Base-by-base conservation (phyloP, 768 basidiomycete genomes). In the Trametes sanguinea region DNA sequence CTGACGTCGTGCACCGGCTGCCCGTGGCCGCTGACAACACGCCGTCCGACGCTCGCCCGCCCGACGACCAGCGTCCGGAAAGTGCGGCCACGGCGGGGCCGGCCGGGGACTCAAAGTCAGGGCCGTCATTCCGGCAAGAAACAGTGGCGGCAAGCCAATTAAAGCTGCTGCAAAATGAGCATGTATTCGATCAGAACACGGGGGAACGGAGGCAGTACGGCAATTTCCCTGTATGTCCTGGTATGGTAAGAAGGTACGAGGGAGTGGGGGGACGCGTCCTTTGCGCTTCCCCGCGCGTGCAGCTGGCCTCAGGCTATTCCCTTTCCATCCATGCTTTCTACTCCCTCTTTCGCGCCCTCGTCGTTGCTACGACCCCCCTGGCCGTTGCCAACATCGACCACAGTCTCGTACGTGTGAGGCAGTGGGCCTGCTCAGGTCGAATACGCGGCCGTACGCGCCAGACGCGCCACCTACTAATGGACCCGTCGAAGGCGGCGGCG, bases 291-390 rank as follows among this genome's bases (percentile, higher is more conserved):
- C 51, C 54, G 61, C 61, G 61, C 32, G 32, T 13, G 10, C 17
- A 37, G 52, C 17, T 37, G 14, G 42, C 9, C 42, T n/a, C 14
- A 43, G 22, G 13, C 61, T 53, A 62, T 57, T n/a, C 55, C 50
- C 27, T 52, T 39, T 57, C 55, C 61, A 57, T 62, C 50, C 50
- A 50, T 51, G 32, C 61, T 54, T 62, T 62, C 47, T 57, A 53
- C 61, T 57, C 51, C 55, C 33, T 30, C 35, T n/a, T 51, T 33
- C 44, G 30, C 57, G 6, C 43, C 29, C 46, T 47, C 29, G 45
- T 40, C 60, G 42, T 58, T 48, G 57, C 30, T 10, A 44, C 16
- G 13, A 6, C 14, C 55, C 43, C 10, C 54, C 48, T 43, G 48
- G 55, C 51, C 8, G 54, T 57, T 57, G 55, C 55, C 44, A 52